Conservation (phyloP, 306 rosid genomes). For the Pyrus betulifolia region DNA sequence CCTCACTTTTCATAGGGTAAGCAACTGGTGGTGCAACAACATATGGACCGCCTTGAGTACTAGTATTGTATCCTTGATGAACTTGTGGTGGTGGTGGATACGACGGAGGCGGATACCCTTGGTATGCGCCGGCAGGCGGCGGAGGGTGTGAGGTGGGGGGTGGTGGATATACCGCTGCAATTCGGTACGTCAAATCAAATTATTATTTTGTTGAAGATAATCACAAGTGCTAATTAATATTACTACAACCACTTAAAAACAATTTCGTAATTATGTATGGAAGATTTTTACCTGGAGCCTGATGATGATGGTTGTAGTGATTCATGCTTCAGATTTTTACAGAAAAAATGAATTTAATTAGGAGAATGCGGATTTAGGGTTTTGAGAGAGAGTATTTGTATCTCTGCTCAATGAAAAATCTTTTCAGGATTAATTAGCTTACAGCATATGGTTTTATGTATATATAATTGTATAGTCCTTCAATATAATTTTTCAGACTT, state of each 20-base stretch:
- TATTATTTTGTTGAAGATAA: neutral
- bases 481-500: neutral
- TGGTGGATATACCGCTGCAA: constrained; percentile 10
- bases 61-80: neutral
- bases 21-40: constrained; percentile 15
- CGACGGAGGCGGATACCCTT: neutral
- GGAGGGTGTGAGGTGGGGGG: constrained; percentile 9
- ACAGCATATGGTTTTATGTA: neutral
- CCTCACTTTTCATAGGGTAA: constrained; percentile 4
- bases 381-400: neutral
- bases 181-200: neutral
- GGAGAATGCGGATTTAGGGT: neutral
- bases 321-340: neutral
- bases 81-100: neutral
- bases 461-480: neutral
- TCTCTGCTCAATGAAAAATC: too few species aligned
- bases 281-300: neutral
- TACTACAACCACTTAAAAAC: too few species aligned
- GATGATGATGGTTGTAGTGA: constrained; percentile 4
- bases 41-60: constrained; percentile 3
- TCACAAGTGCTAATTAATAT: too few species aligned
- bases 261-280: too few species aligned
- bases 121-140: neutral
- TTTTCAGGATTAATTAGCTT: too few species aligned
- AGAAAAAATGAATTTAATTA: neutral